phyloP scores from a whole-genome alignment of 257 asterid genomes.

The Lavandula angustifolia region DNA sequence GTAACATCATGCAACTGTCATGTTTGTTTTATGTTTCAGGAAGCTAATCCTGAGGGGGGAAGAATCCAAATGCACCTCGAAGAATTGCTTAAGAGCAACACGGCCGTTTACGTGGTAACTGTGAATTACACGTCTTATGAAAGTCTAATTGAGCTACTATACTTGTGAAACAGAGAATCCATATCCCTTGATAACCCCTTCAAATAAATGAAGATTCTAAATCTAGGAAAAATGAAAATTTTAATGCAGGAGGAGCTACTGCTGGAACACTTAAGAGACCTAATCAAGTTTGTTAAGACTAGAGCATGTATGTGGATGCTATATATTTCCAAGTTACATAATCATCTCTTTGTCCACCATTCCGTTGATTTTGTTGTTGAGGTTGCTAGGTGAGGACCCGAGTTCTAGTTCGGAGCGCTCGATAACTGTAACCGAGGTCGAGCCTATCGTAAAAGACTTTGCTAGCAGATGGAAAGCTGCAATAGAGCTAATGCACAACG shows the following conservation, averaged over 20 bases:
- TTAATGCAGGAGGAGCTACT: conserved; percentile 81
- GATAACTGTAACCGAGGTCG: conserved; percentile 67
- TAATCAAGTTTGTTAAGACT: conserved; percentile 87
- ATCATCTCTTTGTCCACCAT: too few species aligned
- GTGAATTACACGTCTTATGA: neutral
- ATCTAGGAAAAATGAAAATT: neutral
- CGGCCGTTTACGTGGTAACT: conserved; percentile 78
- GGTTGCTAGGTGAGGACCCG: conserved; percentile 71
- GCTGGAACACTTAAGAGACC: conserved; percentile 77
- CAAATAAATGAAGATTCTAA: too few species aligned
- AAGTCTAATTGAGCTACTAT: neutral
- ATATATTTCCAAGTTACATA: neutral
- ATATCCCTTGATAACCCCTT: too few species aligned
- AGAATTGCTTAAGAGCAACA: conserved; percentile 82
- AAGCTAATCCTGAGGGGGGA: conserved; percentile 93
- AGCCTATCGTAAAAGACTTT: conserved; percentile 91
- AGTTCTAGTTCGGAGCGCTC: conserved; percentile 57
- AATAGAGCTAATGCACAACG: conserved; percentile 95
- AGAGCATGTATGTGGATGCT: conserved; percentile 66
- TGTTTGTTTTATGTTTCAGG: conserved; percentile 54
- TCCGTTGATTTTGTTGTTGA: neutral
- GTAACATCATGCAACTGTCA: neutral
- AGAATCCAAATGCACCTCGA: conserved; percentile 86
- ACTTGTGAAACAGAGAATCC: neutral
- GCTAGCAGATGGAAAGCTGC: conserved; percentile 94